Conservation (phyloP, 192 early-diverging fungal genomes). For the Obelidium mucronatum region DNA sequence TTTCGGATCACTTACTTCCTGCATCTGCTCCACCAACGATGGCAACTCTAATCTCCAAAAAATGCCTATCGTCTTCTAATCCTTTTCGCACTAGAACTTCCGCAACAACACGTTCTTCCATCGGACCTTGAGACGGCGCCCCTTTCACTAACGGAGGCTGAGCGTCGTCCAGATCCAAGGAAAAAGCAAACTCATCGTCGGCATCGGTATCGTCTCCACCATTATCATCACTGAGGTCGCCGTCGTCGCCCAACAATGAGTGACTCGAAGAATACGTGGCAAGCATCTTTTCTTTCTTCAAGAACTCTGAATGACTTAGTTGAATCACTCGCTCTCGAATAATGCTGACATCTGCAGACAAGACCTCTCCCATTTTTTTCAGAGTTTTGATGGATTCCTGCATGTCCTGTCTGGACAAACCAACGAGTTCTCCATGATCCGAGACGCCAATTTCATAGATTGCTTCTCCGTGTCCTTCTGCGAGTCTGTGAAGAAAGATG, state of each 20-base stretch:
- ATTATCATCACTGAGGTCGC: not conserved
- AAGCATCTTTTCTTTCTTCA: constrained; percentile 12
- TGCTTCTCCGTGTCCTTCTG: constrained; percentile 87
- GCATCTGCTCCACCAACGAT: constrained; percentile 83
- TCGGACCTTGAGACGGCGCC: not conserved
- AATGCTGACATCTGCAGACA: constrained; percentile 73
- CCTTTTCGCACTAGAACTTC: constrained; percentile 78
- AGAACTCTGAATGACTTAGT: constrained; percentile 24
- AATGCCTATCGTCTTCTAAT: constrained; percentile 64
- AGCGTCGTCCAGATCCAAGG: constrained; percentile 39
- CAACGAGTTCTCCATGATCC: constrained; percentile 84
- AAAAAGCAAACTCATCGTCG: constrained; percentile 31
- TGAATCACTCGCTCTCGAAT: constrained; percentile 56
- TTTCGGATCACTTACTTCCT: constrained; percentile 57
- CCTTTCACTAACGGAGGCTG: constrained; percentile 12
- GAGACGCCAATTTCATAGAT: constrained; percentile 90
- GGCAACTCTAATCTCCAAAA: constrained; percentile 82
- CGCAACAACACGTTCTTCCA: constrained; percentile 62
- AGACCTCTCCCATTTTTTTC: constrained; percentile 64
- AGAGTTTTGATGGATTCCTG: constrained; percentile 66
- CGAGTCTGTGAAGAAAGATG: constrained; percentile 44
- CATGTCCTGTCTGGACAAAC: constrained; percentile 68
- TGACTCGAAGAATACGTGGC: constrained; percentile 13
- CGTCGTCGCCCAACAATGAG: not conserved
- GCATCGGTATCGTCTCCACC: constrained; percentile 33